Evolutionary conservation across 2,329 filamentous ascomycete species (phyloP).

Genomic region (Rhynchosporium graminicola): DNA sequence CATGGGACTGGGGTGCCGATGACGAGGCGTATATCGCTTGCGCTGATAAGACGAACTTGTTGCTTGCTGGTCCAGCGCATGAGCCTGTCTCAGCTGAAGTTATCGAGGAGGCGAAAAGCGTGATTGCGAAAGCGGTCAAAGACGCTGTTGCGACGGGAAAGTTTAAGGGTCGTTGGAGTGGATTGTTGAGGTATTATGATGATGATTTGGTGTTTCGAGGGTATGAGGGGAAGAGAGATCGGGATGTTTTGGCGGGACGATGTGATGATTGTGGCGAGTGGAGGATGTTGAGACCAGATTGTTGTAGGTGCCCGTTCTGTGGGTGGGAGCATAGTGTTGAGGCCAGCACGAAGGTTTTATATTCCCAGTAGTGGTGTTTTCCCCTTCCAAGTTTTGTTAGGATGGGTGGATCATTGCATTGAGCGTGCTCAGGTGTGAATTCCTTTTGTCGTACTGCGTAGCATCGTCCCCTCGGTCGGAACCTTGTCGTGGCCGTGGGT

Average conservation of each 20-base stretch:
- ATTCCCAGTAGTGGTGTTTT: not conserved
- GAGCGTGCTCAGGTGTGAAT: not conserved
- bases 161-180: slow-evolving; percentile 22
- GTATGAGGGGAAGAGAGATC: slow-evolving; percentile 14
- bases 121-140: slow-evolving; percentile 6
- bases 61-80: slow-evolving; percentile 20
- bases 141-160: slow-evolving; percentile 13
- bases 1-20: slow-evolving; percentile 31
- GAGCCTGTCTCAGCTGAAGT: not conserved
- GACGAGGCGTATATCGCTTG: slow-evolving; percentile 26
- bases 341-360: slow-evolving; percentile 19
- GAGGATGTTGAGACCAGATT: slow-evolving; percentile 23
- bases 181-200: slow-evolving; percentile 23
- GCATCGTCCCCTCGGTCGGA: too few species aligned
- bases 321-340: slow-evolving; percentile 16
- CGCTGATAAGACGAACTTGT: slow-evolving; percentile 17
- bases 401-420: not conserved
- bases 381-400: not conserved
- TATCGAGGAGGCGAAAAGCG: slow-evolving; percentile 2
- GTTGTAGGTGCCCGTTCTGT: slow-evolving; percentile 24
- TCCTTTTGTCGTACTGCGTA: too few species aligned
- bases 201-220: slow-evolving; percentile 19
- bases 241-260: slow-evolving; percentile 21
- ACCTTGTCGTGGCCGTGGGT: too few species aligned
- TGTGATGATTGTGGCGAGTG: slow-evolving; percentile 20